Percentiles rank a stretch among this genome's conserved stretches.
phyloP scores from a whole-genome alignment of 2,329 filamentous ascomycete species.

The Fusarium tupiense region DNA sequence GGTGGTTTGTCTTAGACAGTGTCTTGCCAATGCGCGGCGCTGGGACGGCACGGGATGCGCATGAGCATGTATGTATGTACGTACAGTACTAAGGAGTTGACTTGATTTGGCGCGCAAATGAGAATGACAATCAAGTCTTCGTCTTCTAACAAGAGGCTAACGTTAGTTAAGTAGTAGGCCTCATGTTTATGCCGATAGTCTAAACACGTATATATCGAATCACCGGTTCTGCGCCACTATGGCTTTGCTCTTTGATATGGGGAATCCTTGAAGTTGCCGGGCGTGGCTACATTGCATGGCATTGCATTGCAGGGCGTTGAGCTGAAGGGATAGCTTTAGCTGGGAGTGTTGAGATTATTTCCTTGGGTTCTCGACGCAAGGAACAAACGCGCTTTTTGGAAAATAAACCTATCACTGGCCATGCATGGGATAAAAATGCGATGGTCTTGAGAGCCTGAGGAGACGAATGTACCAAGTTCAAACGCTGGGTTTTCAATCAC shows the following conservation, averaged over 20 bases:
- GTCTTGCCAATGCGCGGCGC: conserved; percentile 36
- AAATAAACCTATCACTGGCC: not conserved
- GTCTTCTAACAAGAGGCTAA: not conserved
- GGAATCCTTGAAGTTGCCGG: conserved; percentile 15
- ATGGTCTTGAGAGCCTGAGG: not conserved
- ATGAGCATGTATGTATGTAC: not conserved
- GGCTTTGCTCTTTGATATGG: conserved; percentile 2
- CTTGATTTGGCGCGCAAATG: not conserved
- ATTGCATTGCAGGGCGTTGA: conserved; percentile 4
- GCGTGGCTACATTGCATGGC: conserved; percentile 13
- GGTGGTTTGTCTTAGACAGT: conserved; percentile 39
- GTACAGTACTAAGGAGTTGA: not conserved
- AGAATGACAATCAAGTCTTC: not conserved
- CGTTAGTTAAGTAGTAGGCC: conserved; percentile 10
- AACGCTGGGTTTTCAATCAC: not conserved
- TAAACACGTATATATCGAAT: conserved; percentile 3
- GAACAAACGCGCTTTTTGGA: not conserved
- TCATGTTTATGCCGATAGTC: conserved; percentile 12
- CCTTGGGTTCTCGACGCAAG: not conserved
- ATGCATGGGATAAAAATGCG: not conserved
- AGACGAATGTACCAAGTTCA: not conserved
- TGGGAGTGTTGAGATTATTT: not conserved
- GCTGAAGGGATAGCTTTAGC: not conserved
- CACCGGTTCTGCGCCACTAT: conserved; percentile 6
- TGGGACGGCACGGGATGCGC: conserved; percentile 34